Conservation (phyloP, 140 eudicot species). For the Flaveria floridana region DNA sequence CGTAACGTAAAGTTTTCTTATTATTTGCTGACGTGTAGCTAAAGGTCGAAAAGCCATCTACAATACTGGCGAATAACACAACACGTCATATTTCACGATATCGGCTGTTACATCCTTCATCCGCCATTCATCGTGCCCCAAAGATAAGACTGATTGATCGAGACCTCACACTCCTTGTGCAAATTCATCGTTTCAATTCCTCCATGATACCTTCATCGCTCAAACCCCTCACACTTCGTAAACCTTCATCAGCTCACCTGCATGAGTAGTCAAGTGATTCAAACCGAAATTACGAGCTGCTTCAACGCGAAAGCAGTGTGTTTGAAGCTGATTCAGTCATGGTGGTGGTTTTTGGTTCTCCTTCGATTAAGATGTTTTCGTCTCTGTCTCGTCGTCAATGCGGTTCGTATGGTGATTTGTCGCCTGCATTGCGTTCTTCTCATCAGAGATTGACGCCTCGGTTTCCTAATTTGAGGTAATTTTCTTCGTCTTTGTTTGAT, state of each 20-base stretch:
- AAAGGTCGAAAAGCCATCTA: neutral
- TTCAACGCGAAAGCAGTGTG: slow-evolving; percentile 41
- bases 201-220: slow-evolving; percentile 28
- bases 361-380: slow-evolving; percentile 33
- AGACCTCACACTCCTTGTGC: neutral
- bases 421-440: slow-evolving; percentile 38
- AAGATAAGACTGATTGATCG: slow-evolving; percentile 20
- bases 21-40: neutral
- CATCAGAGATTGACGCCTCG: slow-evolving; percentile 37
- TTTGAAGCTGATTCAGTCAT: slow-evolving; percentile 35
- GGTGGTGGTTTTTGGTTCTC: slow-evolving; percentile 47
- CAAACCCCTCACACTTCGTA: too few species aligned
- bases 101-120: slow-evolving; percentile 5
- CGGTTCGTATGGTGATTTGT: neutral
- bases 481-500: neutral
- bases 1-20: too few species aligned
- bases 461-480: slow-evolving; percentile 42
- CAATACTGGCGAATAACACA: slow-evolving; percentile 25
- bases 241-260: slow-evolving; percentile 30
- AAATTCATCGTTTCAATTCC: slow-evolving; percentile 1
- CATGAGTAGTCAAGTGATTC: slow-evolving; percentile 47
- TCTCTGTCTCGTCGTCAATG: slow-evolving; percentile 29
- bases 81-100: slow-evolving; percentile 25
- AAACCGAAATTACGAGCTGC: slow-evolving; percentile 30
- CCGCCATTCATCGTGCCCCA: slow-evolving; percentile 10